These are phyloP conservation scores for Fusarium nodosum DNA, from an alignment of 2,329 filamentous ascomycete genomes.

Conservation along the genomic window DNA sequence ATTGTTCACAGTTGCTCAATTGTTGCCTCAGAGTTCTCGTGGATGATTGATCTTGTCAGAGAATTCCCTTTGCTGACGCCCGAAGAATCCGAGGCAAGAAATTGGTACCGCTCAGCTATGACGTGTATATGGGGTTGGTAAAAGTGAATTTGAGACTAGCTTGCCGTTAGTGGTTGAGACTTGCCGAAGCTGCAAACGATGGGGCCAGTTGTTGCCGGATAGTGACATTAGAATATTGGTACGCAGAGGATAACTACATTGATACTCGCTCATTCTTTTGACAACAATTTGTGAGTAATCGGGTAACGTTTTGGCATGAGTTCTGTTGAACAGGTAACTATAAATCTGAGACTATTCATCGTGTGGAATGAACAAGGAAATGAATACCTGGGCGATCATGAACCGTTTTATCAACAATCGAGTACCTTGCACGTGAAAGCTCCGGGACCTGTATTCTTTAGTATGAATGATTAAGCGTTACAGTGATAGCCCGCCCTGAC, in stretches of 20 bases:
- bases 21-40: neutral
- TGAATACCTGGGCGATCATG: neutral
- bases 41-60: neutral
- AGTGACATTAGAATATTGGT: neutral
- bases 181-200: neutral
- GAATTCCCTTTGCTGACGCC: neutral
- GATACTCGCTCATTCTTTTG: neutral
- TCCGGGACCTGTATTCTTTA: neutral
- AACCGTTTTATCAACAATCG: neutral
- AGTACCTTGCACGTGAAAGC: neutral
- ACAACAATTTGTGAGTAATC: neutral
- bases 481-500: neutral
- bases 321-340: too few relatives aligned
- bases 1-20: neutral
- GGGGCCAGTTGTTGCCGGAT: neutral
- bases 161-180: neutral
- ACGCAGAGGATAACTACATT: neutral
- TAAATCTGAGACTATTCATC: too few relatives aligned
- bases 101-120: slow-evolving; percentile 12
- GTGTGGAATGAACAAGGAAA: neutral
- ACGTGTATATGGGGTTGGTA: slow-evolving; percentile 8
- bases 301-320: neutral
- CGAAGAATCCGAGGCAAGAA: slow-evolving; percentile 8
- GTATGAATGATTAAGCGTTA: neutral
- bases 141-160: slow-evolving; percentile 15